phyloP scores from a whole-genome alignment of 805 yeast genomes.

The Wickerhamiella azymoides region DNA sequence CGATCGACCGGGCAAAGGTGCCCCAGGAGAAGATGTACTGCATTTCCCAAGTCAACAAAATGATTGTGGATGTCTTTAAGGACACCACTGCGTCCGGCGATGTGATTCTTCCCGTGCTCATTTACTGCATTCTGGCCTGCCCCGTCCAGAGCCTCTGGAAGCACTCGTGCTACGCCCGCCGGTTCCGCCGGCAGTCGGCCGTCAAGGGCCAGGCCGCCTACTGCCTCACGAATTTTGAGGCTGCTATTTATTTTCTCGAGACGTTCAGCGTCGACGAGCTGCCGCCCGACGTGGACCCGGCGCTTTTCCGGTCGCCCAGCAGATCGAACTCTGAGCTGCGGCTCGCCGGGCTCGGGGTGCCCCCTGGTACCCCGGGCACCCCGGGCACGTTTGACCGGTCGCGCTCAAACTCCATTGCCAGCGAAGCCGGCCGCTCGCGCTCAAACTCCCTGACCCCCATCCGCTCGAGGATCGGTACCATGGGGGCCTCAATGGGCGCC shows the following conservation, averaged over 20 bases:
- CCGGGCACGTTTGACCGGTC: neutral
- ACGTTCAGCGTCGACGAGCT: slow-evolving; percentile 23
- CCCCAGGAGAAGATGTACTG: slow-evolving; percentile 26
- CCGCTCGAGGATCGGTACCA: slow-evolving; percentile 9
- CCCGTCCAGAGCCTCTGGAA: slow-evolving; percentile 25
- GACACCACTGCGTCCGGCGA: slow-evolving; percentile 24
- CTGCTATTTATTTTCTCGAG: slow-evolving; percentile 28
- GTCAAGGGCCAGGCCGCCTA: slow-evolving; percentile 29
- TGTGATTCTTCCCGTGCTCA: slow-evolving; percentile 27
- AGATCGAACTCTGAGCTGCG: slow-evolving; percentile 4
- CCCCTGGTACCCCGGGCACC: slow-evolving; percentile 20
- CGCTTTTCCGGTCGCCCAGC: slow-evolving; percentile 11
- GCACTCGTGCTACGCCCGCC: slow-evolving; percentile 26
- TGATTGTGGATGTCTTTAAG: slow-evolving; percentile 23
- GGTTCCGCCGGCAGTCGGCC: slow-evolving; percentile 26
- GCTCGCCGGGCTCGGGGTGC: slow-evolving; percentile 6
- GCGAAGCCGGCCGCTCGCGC: slow-evolving; percentile 20
- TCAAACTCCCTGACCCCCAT: slow-evolving; percentile 20
- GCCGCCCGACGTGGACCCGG: slow-evolving; percentile 20
- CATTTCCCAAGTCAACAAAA: slow-evolving; percentile 26
- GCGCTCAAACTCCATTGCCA: slow-evolving; percentile 8
- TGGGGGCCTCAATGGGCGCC: slow-evolving; percentile 3
- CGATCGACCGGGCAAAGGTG: slow-evolving; percentile 21
- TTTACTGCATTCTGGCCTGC: slow-evolving; percentile 24
- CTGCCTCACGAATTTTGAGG: slow-evolving; percentile 32